phyloP scores from a whole-genome alignment of 2,329 filamentous ascomycete genomes.

The Fusarium floridanum region DNA sequence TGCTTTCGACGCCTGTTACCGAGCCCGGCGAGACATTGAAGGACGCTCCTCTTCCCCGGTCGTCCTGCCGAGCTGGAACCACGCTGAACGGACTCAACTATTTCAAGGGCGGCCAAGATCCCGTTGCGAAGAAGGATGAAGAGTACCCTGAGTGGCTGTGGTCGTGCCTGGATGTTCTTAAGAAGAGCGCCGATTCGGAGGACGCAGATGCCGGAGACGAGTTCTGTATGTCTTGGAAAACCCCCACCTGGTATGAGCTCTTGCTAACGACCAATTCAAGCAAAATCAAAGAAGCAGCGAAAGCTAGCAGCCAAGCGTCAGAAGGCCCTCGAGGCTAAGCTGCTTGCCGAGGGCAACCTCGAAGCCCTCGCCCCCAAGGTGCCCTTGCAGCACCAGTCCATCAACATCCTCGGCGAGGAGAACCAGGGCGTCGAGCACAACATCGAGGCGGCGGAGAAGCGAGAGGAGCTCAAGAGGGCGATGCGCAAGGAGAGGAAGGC shows the following conservation, averaged over 20 bases:
- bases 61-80: constrained; percentile 75
- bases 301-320: constrained; percentile 76
- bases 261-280: constrained; percentile 56
- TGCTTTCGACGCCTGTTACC: constrained; percentile 53
- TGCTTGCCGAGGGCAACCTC: constrained; percentile 75
- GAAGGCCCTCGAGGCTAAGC: constrained; percentile 66
- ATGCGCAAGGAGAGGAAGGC: constrained; percentile 81
- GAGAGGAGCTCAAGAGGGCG: constrained; percentile 75
- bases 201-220: constrained; percentile 75
- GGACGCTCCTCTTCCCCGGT: constrained; percentile 52
- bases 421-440: constrained; percentile 59
- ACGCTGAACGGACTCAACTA: constrained; percentile 82
- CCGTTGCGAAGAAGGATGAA: constrained; percentile 78
- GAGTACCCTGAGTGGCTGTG: constrained; percentile 88
- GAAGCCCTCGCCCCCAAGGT: constrained; percentile 76
- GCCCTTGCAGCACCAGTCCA: constrained; percentile 80
- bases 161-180: constrained; percentile 74
- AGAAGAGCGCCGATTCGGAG: constrained; percentile 63
- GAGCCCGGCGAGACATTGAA: constrained; percentile 49
- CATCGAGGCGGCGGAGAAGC: constrained; percentile 61
- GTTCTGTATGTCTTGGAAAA: constrained; percentile 72
- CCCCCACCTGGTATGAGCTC: neutral
- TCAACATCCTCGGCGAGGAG: constrained; percentile 74
- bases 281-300: constrained; percentile 88
- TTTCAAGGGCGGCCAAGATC: constrained; percentile 78